Evolutionary conservation across 2,329 filamentous ascomycete genomes (phyloP), one percentile per base, ranked within the genome.

Genomic region (Aspergillus carbonarius): DNA sequence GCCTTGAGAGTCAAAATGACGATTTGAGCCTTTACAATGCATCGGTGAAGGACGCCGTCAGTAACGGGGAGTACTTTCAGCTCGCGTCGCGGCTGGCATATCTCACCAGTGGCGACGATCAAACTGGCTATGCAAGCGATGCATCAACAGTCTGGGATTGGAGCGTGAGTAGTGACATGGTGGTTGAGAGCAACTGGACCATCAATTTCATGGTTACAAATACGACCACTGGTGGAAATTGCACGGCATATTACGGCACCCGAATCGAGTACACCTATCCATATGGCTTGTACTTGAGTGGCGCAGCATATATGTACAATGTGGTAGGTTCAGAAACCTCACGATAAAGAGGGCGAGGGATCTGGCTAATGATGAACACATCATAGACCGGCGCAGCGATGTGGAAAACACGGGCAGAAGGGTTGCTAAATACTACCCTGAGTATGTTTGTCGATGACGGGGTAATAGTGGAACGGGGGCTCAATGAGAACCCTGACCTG

Each of bases 61-160:
- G 44, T 9, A 48, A 48, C 5, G 44, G 44, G 27, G 44, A 48
- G 25, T 48, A 17, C 44, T 30, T 48, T 7, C 44, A 48, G 2
- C 17, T 48, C 25, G 13, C 23, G 1, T 2, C 44, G 7, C 44
- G 44, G 5, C 9, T 48, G 6, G 44, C 44, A 1, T 48, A 48
- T 18, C n/a, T 48, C 2, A 48, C 44, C 15, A 30, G 7, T 5
- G 44, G 44, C 2, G n/a, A 48, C 4, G n/a, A 48, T 4, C 44
- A 20, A 12, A 5, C 25, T 0, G 3, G 23, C 3, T 48, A 48
- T 30, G 8, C 25, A 17, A 17, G 4, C 4, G 25, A 30, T n/a
- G 44, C 44, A 17, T 17, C 1, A 48, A 1, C 1, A 6, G 30
- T 48, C 5, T 48, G 44, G 44, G 5, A 48, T 8, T 48, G 44